Conservation (phyloP, 2,329 filamentous ascomycete species). For the Parascedosporium putredinis region DNA sequence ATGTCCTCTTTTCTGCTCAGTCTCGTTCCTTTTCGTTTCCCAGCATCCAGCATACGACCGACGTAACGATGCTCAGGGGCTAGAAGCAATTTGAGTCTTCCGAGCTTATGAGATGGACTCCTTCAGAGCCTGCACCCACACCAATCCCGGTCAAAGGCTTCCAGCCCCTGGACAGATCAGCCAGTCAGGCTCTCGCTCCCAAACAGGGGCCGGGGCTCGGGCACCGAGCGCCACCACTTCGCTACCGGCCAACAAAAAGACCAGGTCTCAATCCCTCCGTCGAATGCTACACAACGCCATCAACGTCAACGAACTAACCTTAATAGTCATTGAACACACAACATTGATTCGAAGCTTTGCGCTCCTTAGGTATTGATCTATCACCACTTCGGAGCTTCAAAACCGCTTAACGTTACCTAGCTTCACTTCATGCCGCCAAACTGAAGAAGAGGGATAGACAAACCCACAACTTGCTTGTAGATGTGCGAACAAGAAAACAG, state of each 20-base stretch:
- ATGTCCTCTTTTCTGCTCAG: not conserved
- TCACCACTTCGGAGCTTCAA: too few species aligned
- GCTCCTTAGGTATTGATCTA: too few species aligned
- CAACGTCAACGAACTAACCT: not conserved
- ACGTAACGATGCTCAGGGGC: not conserved
- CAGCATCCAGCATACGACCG: not conserved
- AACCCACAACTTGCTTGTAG: too few species aligned
- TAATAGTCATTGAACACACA: not conserved
- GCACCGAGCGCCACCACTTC: constrained; percentile 1
- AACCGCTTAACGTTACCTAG: too few species aligned
- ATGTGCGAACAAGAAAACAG: too few species aligned
- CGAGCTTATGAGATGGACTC: too few species aligned
- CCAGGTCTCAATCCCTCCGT: not conserved
- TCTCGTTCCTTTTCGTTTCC: too few species aligned
- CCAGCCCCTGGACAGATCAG: not conserved
- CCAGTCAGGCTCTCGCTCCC: not conserved
- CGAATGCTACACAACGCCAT: not conserved
- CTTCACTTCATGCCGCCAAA: too few species aligned
- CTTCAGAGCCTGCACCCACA: too few species aligned
- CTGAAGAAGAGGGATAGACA: too few species aligned
- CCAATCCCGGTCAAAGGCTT: not conserved
- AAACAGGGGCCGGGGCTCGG: not conserved
- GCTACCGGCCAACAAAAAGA: not conserved
- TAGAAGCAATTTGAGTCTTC: constrained; percentile 1
- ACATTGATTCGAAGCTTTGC: too few species aligned